Evolutionary conservation across 2,329 filamentous ascomycete species (phyloP).

Genomic region (Lasiodiplodia sp.): DNA sequence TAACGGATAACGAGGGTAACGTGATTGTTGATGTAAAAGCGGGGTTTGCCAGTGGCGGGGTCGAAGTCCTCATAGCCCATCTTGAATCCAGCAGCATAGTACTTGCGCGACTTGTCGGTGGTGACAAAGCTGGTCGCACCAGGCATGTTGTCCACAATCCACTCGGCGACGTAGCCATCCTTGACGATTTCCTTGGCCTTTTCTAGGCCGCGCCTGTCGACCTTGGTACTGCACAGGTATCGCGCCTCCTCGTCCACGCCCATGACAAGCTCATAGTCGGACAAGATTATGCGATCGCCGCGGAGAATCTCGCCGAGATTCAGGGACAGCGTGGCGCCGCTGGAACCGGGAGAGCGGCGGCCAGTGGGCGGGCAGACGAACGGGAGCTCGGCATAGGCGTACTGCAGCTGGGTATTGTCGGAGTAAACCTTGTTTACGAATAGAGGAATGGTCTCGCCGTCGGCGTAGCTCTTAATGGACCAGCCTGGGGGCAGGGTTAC

Average conservation of each 20-base stretch:
- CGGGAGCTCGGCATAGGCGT: constrained; percentile 86
- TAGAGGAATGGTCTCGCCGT: constrained; percentile 80
- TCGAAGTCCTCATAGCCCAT: constrained; percentile 77
- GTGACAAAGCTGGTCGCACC: constrained; percentile 89
- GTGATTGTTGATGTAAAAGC: constrained; percentile 86
- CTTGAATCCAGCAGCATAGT: constrained; percentile 91
- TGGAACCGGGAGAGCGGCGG: constrained; percentile 69
- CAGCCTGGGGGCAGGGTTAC: constrained; percentile 62
- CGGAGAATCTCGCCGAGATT: constrained; percentile 89
- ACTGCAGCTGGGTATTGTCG: constrained; percentile 87
- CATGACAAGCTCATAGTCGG: constrained; percentile 83
- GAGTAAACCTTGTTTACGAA: constrained; percentile 93
- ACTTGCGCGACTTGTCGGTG: constrained; percentile 82
- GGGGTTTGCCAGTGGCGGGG: constrained; percentile 64
- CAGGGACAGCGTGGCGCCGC: constrained; percentile 78
- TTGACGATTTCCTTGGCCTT: constrained; percentile 75
- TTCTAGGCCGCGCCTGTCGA: constrained; percentile 70
- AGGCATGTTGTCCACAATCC: constrained; percentile 92
- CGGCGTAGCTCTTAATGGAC: constrained; percentile 80
- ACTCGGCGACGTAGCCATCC: constrained; percentile 86
- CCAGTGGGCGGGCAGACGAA: constrained; percentile 85
- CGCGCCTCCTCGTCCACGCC: constrained; percentile 76
- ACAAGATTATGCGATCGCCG: constrained; percentile 83
- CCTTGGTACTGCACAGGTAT: constrained; percentile 73
- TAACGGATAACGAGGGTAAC: constrained; percentile 84